Percentiles rank a stretch among this genome's conserved stretches.
These are phyloP conservation scores for Furcasterigmium furcatum DNA, from an alignment of 2,329 filamentous ascomycete species.

Conservation along the genomic window DNA sequence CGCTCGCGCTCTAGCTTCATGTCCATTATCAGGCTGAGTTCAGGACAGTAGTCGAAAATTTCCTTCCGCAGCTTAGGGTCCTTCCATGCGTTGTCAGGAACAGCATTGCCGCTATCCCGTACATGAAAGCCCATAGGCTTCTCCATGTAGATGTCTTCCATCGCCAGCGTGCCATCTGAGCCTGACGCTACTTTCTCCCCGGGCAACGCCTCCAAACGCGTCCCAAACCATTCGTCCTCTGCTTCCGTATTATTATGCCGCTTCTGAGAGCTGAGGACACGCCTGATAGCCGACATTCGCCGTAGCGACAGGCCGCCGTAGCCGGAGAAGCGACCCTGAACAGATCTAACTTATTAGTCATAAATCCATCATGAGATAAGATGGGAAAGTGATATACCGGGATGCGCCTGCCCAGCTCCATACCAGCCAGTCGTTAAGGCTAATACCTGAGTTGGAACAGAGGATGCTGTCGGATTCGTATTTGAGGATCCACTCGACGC, in stretches of 20 bases:
- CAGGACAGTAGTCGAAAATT: constrained; percentile 54
- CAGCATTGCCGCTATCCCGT: constrained; percentile 34
- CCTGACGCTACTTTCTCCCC: constrained; percentile 42
- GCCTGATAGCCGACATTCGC: constrained; percentile 44
- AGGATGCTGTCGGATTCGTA: constrained; percentile 53
- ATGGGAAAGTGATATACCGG: constrained; percentile 26
- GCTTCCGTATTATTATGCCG: constrained; percentile 47
- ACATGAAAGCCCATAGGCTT: constrained; percentile 54
- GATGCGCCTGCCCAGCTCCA: constrained; percentile 53
- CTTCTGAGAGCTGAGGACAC: constrained; percentile 43
- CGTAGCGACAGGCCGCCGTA: constrained; percentile 53
- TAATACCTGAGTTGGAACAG: constrained; percentile 47
- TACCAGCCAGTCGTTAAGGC: constrained; percentile 49
- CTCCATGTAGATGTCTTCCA: constrained; percentile 46
- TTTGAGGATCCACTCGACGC: constrained; percentile 50
- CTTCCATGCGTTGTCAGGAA: constrained; percentile 45
- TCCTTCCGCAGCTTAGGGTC: constrained; percentile 35
- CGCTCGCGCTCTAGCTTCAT: constrained; percentile 52
- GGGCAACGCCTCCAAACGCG: constrained; percentile 42
- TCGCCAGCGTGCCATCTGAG: constrained; percentile 38
- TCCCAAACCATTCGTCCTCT: constrained; percentile 55
- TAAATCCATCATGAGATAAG: no score
- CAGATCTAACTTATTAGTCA: constrained; percentile 21
- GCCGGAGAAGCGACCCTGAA: constrained; percentile 42
- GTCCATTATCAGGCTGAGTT: constrained; percentile 50